Base-by-base conservation (phyloP, 768 basidiomycete species). In the Rubroboletus satanas region DNA sequence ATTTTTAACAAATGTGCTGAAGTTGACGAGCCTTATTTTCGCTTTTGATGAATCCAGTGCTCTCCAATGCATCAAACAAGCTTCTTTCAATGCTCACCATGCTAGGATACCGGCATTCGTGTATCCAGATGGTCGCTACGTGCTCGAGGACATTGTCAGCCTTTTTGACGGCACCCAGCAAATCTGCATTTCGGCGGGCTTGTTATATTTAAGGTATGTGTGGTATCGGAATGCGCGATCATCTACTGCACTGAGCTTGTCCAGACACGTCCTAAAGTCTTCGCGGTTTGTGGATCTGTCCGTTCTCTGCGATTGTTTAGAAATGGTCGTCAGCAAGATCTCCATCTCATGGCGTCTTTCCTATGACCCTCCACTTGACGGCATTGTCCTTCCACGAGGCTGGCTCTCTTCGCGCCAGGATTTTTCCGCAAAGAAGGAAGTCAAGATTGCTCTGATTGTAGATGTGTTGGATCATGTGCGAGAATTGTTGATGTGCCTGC, bases 221-320 rank as follows among this genome's bases (percentile, higher is more conserved):
- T 1, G 7, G 5, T 7, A 29, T 49, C 14, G 26, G 28, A 4
- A 42, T 18, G 5, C 12, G 7, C 4, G 8, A 29, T 21, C 43
- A 28, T 12, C 17, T 11, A 2, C 7, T 1, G 11, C 14, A 15
- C 18, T 56, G 21, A 56, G 2, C 26, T 37, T 5, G 10, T 5
- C 29, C 52, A 84, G 83, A n/a, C 77, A 80, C 54, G 58, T 84
- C 14, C 55, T 81, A 15, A 58, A 68, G 2, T 52, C 59, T 1
- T 51, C 56, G 7, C 52, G 83, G 6, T 62, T 62, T 3, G 71
- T 83, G 21, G 72, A 83, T 31, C 67, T 80, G 28, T 69, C 71
- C 31, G 71, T 79, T 9, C 64, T 87, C 3, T 85, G 82, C 51
- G 75, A 80, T 50, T 67, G 78, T 42, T 55, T 83, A 17, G 85